phyloP scores from a whole-genome alignment of 768 basidiomycete species.

The Psilocybe cyanescens region DNA sequence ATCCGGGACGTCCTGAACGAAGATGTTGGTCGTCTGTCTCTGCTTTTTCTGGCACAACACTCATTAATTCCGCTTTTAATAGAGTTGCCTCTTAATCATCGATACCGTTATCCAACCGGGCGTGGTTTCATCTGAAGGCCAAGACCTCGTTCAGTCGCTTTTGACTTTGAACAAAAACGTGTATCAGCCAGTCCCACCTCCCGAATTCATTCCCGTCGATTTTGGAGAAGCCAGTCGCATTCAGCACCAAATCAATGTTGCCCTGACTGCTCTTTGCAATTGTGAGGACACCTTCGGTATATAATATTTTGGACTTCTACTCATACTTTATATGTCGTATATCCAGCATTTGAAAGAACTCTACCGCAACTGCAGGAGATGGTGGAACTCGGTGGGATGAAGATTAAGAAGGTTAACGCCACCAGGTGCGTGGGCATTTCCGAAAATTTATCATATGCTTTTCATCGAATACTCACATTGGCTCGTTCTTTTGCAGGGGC shows the following conservation, averaged over 20 bases:
- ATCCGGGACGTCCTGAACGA: conserved; percentile 38
- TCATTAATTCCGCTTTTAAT: not conserved
- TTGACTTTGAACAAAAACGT: conserved; percentile 27
- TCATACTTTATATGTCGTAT: not conserved
- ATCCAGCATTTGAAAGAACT: conserved; percentile 38
- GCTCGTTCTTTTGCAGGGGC: conserved; percentile 25
- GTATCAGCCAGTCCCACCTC: conserved; percentile 38
- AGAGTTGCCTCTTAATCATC: conserved; percentile 40
- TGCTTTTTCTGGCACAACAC: not conserved
- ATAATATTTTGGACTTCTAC: not conserved
- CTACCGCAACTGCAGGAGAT: conserved; percentile 39
- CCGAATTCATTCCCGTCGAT: conserved; percentile 39
- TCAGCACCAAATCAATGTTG: conserved; percentile 40
- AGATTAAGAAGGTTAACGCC: conserved; percentile 40
- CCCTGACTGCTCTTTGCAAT: conserved; percentile 38
- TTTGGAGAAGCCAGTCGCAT: conserved; percentile 41
- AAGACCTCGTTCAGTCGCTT: conserved; percentile 31
- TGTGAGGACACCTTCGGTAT: conserved; percentile 21
- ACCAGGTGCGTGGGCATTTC: conserved; percentile 31
- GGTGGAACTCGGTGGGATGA: conserved; percentile 38
- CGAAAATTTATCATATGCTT: not conserved
- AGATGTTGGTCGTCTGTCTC: conserved; percentile 25
- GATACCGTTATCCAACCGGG: conserved; percentile 40
- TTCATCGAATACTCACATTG: not conserved
- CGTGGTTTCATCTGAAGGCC: conserved; percentile 32